Percentiles rank a stretch among this genome's conserved stretches.
phyloP scores from a whole-genome alignment of 225 moss, liverwort and hornwort genomes.

The Thuidium tamariscinum region DNA sequence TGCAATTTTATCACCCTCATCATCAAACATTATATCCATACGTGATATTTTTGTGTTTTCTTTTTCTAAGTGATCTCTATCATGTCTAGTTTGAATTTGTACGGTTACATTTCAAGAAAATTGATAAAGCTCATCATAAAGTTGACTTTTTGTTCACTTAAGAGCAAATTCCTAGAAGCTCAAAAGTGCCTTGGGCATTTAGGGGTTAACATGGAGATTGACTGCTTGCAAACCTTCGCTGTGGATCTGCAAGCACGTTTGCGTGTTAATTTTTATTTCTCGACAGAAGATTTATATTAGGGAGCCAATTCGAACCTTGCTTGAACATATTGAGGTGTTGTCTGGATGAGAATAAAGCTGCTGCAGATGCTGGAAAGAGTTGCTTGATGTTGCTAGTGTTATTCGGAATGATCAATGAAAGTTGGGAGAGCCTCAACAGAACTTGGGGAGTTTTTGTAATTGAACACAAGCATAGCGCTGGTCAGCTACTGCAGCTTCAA shows the following conservation, averaged over 20 bases:
- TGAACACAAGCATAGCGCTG: background rate
- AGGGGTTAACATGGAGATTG: no score
- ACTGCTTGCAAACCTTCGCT: background rate
- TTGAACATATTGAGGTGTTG: background rate
- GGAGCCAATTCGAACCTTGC: background rate
- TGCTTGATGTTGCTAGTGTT: background rate
- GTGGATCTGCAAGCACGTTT: background rate
- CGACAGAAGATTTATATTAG: background rate
- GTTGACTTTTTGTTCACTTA: no score
- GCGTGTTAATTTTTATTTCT: background rate
- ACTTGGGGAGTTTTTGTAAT: background rate
- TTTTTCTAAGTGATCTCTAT: no score
- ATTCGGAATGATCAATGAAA: background rate
- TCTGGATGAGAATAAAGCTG: background rate
- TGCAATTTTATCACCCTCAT: no score
- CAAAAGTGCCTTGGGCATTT: no score
- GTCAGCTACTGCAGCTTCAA: background rate
- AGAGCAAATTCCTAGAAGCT: no score
- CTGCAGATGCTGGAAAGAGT: background rate
- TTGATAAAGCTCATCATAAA: no score
- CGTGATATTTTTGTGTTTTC: no score
- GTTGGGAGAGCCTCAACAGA: background rate
- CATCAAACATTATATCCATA: no score
- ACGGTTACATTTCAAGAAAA: no score
- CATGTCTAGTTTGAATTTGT: no score